phyloP scores from a whole-genome alignment of 805 yeast species.

The Kodamaea neixiangensis region DNA sequence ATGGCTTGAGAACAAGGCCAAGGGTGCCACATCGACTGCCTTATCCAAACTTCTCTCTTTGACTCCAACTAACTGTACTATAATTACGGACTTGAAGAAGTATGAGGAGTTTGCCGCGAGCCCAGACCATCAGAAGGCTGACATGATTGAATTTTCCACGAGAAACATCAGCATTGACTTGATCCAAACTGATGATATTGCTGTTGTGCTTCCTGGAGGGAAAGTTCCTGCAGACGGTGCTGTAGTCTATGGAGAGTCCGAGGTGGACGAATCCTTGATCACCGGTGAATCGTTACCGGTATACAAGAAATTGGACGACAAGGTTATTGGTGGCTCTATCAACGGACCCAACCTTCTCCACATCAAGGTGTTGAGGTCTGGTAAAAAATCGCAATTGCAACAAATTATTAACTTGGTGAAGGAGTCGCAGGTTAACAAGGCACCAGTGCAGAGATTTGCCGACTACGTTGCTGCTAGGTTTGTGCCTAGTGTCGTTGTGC shows the following conservation, averaged over 20 bases:
- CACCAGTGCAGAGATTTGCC: slow-evolving; percentile 89
- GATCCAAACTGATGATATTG: slow-evolving; percentile 74
- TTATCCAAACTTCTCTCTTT: slow-evolving; percentile 76
- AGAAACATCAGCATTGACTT: slow-evolving; percentile 69
- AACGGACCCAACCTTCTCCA: slow-evolving; percentile 76
- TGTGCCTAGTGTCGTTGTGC: slow-evolving; percentile 69
- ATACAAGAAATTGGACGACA: slow-evolving; percentile 57
- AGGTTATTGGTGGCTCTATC: slow-evolving; percentile 86
- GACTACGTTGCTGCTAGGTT: slow-evolving; percentile 83
- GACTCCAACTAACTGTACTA: slow-evolving; percentile 74
- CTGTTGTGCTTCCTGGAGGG: slow-evolving; percentile 80
- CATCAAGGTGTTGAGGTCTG: slow-evolving; percentile 68
- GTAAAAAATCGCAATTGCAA: slow-evolving; percentile 81
- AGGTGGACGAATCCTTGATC: slow-evolving; percentile 82
- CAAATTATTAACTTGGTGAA: slow-evolving; percentile 85
- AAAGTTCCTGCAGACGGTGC: slow-evolving; percentile 91
- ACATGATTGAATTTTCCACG: slow-evolving; percentile 35
- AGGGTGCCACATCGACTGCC: slow-evolving; percentile 91
- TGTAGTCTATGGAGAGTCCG: slow-evolving; percentile 75
- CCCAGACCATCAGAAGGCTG: slow-evolving; percentile 6
- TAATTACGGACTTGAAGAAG: slow-evolving; percentile 47
- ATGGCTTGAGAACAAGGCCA: slow-evolving; percentile 87
- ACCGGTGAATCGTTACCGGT: slow-evolving; percentile 92
- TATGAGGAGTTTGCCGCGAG: slow-evolving; percentile 21
- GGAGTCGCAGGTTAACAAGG: slow-evolving; percentile 84